Evolutionary conservation across 106 monocot genomes (phyloP), one percentile per base, ranked within the genome.

Genomic region (Platanthera guangdongensis): DNA sequence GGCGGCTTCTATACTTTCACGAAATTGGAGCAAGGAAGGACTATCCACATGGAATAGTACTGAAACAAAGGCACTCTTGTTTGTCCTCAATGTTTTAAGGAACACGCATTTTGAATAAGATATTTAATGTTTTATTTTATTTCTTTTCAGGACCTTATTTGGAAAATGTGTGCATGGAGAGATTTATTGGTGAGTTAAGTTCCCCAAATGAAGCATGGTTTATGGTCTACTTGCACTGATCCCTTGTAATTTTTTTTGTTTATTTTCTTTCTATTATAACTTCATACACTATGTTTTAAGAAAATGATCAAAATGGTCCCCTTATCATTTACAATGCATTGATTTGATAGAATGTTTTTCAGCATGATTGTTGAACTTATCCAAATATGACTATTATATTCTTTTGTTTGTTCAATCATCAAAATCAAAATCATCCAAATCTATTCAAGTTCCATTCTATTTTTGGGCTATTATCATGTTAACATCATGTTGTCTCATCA

Each of bases 131-230:
- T 59, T 7, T 13, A 30, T 25, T 81, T 71, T 52, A 74, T 62
- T 80, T 59, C 72, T 71, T 83, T 76, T 75, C 83, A 97, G 96
- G 93, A 97, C 74, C 81, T 87, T 55, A 63, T 97, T 47, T 87
- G 89, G 87, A 91, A 81, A 81, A 50, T 97, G 8, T 97, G 91
- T 79, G 84, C 82, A 50, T 97, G 96, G 96, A 93, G 96, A 83
- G 96, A 97, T 55, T 81, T 97, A 85, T 88, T 91, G 96, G 95
- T 95, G 57, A 85, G 95, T 84, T 76, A 18, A 13, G 32, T 45
- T 68, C 39, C 9, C 63, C 46, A 68, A 46, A 12, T 46, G 46
- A 68, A 68, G 11, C 14, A 16, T 16, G 13, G 70, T 7, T 70
- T 4, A 48, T 70, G 30, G 6, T 1, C 47, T 65, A 21, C 25